These are phyloP conservation scores for Neofusicoccum laricinum DNA, from an alignment of 2,329 filamentous ascomycete species.

Conservation along the genomic window DNA sequence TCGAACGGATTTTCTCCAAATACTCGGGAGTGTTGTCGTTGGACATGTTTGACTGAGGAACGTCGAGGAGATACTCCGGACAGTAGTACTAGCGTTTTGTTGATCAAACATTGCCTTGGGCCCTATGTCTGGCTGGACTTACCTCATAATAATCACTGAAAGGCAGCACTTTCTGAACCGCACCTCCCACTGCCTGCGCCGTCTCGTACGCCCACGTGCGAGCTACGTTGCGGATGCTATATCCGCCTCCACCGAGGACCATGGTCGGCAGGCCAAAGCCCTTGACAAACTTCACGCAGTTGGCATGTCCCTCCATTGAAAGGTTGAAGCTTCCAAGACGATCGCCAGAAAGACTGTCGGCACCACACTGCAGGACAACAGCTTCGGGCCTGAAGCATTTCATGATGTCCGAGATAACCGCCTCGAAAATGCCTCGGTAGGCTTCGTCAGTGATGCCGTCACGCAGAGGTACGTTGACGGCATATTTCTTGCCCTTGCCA, in stretches of 20 bases:
- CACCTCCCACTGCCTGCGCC: slow-evolving; percentile 38
- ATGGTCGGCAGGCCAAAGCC: slow-evolving; percentile 75
- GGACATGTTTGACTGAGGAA: slow-evolving; percentile 7
- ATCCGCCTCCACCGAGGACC: slow-evolving; percentile 90
- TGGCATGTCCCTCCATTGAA: slow-evolving; percentile 89
- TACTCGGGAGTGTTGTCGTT: slow-evolving; percentile 16
- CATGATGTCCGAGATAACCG: slow-evolving; percentile 73
- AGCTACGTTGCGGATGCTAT: slow-evolving; percentile 94
- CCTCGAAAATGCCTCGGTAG: slow-evolving; percentile 81
- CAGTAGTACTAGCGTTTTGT: slow-evolving; percentile 9
- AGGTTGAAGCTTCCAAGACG: slow-evolving; percentile 94
- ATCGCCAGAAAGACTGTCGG: slow-evolving; percentile 91
- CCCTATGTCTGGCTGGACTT: not conserved
- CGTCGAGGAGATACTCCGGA: slow-evolving; percentile 16
- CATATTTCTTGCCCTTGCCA: slow-evolving; percentile 84
- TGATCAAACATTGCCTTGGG: no score
- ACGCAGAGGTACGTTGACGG: slow-evolving; percentile 84
- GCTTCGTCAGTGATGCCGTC: slow-evolving; percentile 90
- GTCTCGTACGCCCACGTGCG: slow-evolving; percentile 97
- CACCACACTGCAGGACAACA: slow-evolving; percentile 93
- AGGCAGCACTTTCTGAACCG: not conserved
- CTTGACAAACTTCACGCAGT: slow-evolving; percentile 88
- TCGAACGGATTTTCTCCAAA: slow-evolving; percentile 8
- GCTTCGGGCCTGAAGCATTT: slow-evolving; percentile 83
- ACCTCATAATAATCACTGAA: slow-evolving; percentile 17